Evolutionary conservation across 1,139 yeast genomes (phyloP).

Genomic region (Saccharomyces hybrid): DNA sequence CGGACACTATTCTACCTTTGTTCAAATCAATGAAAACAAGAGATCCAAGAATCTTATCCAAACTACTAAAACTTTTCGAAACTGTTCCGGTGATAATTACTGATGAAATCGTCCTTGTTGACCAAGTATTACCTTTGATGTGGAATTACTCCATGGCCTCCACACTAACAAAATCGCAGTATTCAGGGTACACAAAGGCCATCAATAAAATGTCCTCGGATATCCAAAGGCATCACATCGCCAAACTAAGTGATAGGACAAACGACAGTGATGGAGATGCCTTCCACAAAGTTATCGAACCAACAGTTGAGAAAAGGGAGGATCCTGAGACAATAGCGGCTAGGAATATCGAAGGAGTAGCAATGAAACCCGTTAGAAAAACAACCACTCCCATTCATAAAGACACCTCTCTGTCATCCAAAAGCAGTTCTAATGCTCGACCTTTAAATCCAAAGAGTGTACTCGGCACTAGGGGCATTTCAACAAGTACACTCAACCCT

Average conservation of each 20-base stretch:
- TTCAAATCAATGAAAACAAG: constrained; percentile 68
- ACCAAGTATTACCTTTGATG: constrained; percentile 43
- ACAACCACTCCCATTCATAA: constrained; percentile 1
- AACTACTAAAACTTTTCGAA: constrained; percentile 48
- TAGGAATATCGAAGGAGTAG: constrained; percentile 18
- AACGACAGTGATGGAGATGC: constrained; percentile 14
- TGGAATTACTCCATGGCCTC: constrained; percentile 43
- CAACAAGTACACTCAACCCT: background rate
- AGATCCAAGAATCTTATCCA: constrained; percentile 57
- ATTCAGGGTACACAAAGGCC: constrained; percentile 33
- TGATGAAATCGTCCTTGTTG: constrained; percentile 35
- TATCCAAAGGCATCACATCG: constrained; percentile 35
- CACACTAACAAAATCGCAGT: constrained; percentile 38
- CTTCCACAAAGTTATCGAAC: constrained; percentile 24
- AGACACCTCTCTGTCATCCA: background rate
- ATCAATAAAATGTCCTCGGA: constrained; percentile 34
- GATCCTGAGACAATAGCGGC: constrained; percentile 21
- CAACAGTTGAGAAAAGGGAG: constrained; percentile 13
- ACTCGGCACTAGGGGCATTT: background rate
- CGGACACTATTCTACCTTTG: constrained; percentile 72
- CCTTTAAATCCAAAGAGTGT: background rate
- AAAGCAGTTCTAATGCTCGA: background rate
- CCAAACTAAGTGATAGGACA: constrained; percentile 23
- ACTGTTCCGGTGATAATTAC: constrained; percentile 38
- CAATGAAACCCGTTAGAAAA: constrained; percentile 23